Conservation (phyloP, 2,329 filamentous ascomycete species). For the Neophaeococcomyces aloes region DNA sequence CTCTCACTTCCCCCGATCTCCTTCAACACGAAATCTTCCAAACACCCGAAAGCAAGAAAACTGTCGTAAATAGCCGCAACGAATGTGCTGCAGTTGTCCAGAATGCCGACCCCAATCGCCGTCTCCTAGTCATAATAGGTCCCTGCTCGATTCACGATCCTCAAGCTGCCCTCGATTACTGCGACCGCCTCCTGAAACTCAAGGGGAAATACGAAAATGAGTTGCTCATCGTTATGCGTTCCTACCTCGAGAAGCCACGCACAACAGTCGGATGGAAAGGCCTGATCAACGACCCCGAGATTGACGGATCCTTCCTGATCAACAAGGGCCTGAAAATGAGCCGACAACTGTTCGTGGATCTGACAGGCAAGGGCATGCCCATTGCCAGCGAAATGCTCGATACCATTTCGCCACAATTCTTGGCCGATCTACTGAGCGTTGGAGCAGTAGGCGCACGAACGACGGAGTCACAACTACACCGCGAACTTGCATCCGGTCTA, state of each 20-base stretch:
- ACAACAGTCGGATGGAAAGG: conserved; percentile 99
- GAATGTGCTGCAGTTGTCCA: conserved; percentile 66
- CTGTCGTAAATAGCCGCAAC: conserved; percentile 35
- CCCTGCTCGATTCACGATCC: conserved; percentile 98
- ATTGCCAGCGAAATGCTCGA: conserved; percentile 98
- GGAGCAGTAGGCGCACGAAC: conserved; percentile 93
- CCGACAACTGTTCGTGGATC: conserved; percentile 84
- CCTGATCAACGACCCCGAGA: conserved; percentile 96
- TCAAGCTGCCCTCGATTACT: conserved; percentile 77
- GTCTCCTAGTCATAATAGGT: conserved; percentile 85
- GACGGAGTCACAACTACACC: conserved; percentile 91
- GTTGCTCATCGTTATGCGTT: conserved; percentile 89
- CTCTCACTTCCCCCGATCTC: conserved; percentile 77
- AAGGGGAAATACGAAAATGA: conserved; percentile 72
- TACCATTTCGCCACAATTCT: conserved; percentile 95
- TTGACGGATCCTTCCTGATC: conserved; percentile 95
- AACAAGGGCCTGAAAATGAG: conserved; percentile 93
- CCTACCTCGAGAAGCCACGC: conserved; percentile 96
- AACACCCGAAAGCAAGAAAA: conserved; percentile 31
- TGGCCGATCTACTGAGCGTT: conserved; percentile 88
- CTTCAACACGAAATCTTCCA: conserved; percentile 74
- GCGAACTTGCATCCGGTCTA: conserved; percentile 86
- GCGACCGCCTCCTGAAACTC: conserved; percentile 62
- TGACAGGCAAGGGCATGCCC: conserved; percentile 79
- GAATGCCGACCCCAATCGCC: conserved; percentile 53